Percentiles rank a stretch among this genome's conserved stretches.
Evolutionary conservation across 73 alveolate species (phyloP).

Genomic region (Stentor roeselii): DNA sequence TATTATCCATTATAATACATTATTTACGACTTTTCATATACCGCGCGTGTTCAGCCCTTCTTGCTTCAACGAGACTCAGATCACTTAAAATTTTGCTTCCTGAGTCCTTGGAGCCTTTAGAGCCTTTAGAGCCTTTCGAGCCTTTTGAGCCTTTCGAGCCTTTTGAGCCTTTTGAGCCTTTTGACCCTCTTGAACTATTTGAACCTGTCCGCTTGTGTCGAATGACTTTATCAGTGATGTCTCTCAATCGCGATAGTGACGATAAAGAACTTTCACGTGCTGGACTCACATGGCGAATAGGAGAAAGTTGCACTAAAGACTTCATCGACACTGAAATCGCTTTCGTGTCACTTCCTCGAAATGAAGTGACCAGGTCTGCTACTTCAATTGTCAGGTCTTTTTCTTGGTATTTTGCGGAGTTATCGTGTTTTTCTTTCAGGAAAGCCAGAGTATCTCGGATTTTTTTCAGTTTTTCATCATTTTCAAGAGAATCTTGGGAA

Average conservation of each 20-base stretch:
- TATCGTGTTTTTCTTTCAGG: background rate
- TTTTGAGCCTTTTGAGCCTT: background rate
- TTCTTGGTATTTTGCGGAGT: background rate
- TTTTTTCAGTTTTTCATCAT: background rate
- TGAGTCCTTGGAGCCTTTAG: too few relatives aligned
- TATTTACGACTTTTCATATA: background rate
- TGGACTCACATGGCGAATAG: slow-evolving; percentile 7
- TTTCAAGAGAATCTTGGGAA: background rate
- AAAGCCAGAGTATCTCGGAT: background rate
- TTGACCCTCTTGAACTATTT: background rate
- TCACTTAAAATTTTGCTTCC: too few relatives aligned
- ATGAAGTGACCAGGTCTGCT: background rate
- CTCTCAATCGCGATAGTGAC: background rate
- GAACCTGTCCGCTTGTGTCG: background rate
- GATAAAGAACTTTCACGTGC: background rate
- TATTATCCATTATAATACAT: background rate
- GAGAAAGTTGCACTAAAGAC: background rate
- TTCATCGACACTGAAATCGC: background rate
- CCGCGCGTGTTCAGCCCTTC: background rate
- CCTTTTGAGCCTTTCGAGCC: background rate
- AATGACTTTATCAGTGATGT: slow-evolving; percentile 2
- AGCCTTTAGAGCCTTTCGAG: too few relatives aligned
- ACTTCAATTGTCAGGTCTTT: background rate
- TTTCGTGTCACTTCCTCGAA: background rate
- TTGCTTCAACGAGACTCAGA: background rate